Percentiles rank a stretch among this genome's conserved stretches.
phyloP scores from a whole-genome alignment of 2,329 filamentous ascomycete genomes.

The Colletotrichum sojae region DNA sequence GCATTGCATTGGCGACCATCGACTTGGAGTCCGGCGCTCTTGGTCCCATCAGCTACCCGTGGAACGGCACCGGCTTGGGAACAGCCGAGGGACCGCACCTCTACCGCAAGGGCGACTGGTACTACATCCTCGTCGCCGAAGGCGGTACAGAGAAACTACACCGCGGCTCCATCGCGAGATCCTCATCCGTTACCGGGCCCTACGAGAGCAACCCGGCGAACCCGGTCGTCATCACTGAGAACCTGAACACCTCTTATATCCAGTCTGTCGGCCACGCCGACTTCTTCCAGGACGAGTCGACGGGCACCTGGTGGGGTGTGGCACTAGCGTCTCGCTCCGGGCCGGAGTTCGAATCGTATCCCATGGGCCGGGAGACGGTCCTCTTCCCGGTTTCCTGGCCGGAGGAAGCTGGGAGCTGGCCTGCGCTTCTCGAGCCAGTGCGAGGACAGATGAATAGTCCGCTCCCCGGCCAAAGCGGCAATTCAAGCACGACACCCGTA shows the following conservation, averaged over 20 bases:
- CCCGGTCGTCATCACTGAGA: constrained; percentile 67
- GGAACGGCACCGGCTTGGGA: too few relatives aligned
- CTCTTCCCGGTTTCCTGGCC: too few relatives aligned
- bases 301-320: constrained; percentile 67
- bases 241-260: constrained; percentile 58
- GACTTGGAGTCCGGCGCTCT: too few relatives aligned
- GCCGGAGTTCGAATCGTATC: too few relatives aligned
- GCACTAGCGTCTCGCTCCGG: constrained; percentile 53
- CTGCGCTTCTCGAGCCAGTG: too few relatives aligned
- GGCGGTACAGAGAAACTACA: constrained; percentile 62
- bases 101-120: constrained; percentile 59
- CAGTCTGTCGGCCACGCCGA: constrained; percentile 68
- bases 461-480: too few relatives aligned
- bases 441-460: too few relatives aligned
- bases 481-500: too few relatives aligned
- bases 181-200: constrained; percentile 68
- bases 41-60: too few relatives aligned
- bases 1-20: too few relatives aligned
- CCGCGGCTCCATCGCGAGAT: constrained; percentile 70
- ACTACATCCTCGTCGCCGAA: constrained; percentile 64
- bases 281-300: constrained; percentile 63
- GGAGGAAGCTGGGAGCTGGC: too few relatives aligned
- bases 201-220: constrained; percentile 72
- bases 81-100: constrained; percentile 63
- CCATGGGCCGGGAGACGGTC: too few relatives aligned